Evolutionary conservation across 331 rosid species (phyloP).

Genomic region (Acacia pycnantha): DNA sequence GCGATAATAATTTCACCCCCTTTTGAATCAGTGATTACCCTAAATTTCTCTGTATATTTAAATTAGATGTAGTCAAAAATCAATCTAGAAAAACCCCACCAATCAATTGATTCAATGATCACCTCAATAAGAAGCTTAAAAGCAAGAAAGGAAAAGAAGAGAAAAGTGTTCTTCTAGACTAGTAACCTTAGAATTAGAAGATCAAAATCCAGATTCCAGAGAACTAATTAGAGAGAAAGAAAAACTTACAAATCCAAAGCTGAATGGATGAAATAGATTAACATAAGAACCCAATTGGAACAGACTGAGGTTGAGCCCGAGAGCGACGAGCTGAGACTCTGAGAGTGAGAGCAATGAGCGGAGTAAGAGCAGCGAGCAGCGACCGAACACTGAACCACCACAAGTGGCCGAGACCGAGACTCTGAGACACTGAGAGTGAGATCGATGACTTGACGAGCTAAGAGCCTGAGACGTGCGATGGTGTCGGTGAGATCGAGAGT

Average conservation of each 20-base stretch:
- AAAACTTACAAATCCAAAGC: conserved; percentile 17
- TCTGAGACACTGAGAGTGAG: too few species aligned
- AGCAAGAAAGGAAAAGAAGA: background rate
- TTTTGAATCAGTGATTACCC: background rate
- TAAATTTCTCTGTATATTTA: background rate
- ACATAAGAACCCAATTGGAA: background rate
- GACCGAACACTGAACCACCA: too few species aligned
- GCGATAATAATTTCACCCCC: background rate
- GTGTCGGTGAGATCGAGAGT: too few species aligned
- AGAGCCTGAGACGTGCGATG: too few species aligned
- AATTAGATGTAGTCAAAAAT: background rate
- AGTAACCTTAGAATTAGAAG: background rate
- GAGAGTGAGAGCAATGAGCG: too few species aligned
- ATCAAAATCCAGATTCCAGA: background rate
- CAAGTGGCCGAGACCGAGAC: too few species aligned
- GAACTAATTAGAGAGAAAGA: background rate
- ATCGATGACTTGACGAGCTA: too few species aligned
- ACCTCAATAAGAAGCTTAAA: background rate
- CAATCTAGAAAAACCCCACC: background rate
- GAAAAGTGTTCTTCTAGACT: background rate
- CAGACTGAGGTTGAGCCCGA: too few species aligned
- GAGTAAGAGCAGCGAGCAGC: too few species aligned
- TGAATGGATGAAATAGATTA: background rate
- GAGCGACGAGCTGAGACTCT: too few species aligned
- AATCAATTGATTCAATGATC: background rate